Conservation (phyloP, 192 early-diverging fungal species). For the Coemansia sp. region DNA sequence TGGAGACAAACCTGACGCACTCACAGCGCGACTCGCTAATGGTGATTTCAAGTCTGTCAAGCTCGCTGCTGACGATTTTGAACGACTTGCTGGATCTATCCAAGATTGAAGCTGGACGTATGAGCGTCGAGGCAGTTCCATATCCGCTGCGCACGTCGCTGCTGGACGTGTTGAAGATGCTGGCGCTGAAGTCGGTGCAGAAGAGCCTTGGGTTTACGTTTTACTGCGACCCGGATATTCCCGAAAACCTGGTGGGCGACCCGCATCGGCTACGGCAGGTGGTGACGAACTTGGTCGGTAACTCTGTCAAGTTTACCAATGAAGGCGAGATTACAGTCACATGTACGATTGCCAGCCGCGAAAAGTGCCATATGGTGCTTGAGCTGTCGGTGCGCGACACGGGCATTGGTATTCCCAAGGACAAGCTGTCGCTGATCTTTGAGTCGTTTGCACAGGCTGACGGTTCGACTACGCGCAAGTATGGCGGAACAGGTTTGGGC, state of each 20-base stretch:
- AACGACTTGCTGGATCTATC: conserved; percentile 85
- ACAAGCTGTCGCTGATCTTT: conserved; percentile 75
- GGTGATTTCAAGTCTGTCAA: conserved; percentile 72
- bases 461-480: conserved; percentile 77
- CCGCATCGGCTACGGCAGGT: conserved; percentile 74
- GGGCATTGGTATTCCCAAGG: conserved; percentile 81
- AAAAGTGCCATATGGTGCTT: conserved; percentile 55
- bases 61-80: conserved; percentile 73
- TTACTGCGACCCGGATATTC: conserved; percentile 66
- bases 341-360: conserved; percentile 44
- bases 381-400: conserved; percentile 75
- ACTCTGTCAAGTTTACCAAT: conserved; percentile 85
- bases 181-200: conserved; percentile 71
- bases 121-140: conserved; percentile 73
- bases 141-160: conserved; percentile 64
- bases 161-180: conserved; percentile 67
- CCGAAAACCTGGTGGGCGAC: conserved; percentile 73
- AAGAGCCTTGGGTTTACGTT: conserved; percentile 72
- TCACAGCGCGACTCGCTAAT: conserved; percentile 79
- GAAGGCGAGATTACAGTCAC: conserved; percentile 66
- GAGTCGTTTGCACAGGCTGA: conserved; percentile 84
- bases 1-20: conserved; percentile 75
- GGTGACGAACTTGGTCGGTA: conserved; percentile 79
- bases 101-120: conserved; percentile 81
- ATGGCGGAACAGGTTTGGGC: conserved; percentile 84